Percentiles rank a stretch among this genome's conserved stretches.
Conservation (phyloP, 257 asterid genomes). For the Striga asiatica region DNA sequence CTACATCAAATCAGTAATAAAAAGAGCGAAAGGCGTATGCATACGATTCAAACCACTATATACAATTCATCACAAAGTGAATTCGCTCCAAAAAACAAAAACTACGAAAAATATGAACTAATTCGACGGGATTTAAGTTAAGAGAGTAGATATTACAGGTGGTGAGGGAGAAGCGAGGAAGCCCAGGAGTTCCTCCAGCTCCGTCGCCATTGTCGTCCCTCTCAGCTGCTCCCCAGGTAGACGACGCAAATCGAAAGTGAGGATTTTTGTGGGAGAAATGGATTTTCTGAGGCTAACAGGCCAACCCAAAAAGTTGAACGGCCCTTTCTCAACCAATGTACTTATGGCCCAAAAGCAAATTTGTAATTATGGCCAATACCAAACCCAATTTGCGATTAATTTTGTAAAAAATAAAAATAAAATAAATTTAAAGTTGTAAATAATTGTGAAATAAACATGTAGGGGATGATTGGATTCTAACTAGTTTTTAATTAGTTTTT, state of each 20-base stretch:
- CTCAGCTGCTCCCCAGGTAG: not conserved
- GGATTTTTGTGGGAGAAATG: not conserved
- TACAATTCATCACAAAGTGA: too few species aligned
- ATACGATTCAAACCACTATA: too few species aligned
- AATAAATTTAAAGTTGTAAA: too few species aligned
- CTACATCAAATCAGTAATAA: not conserved
- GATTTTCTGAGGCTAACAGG: not conserved
- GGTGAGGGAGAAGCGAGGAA: constrained; percentile 79
- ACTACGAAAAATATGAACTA: not conserved
- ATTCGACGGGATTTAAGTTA: not conserved
- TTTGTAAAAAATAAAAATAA: too few species aligned
- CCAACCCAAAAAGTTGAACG: not conserved
- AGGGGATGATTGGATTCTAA: too few species aligned
- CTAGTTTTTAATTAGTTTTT: too few species aligned
- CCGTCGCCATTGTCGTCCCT: constrained; percentile 63
- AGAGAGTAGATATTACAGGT: constrained; percentile 30
- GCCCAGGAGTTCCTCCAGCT: constrained; percentile 78
- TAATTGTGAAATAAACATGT: too few species aligned
- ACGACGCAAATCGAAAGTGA: not conserved
- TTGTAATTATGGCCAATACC: too few species aligned
- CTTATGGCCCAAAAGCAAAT: too few species aligned
- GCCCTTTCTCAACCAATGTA: too few species aligned
- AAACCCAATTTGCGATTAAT: too few species aligned
- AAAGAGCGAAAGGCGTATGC: too few species aligned
- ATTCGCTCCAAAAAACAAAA: not conserved